phyloP scores from a whole-genome alignment of 2,329 filamentous ascomycete species.

The Cercospora berteroae region DNA sequence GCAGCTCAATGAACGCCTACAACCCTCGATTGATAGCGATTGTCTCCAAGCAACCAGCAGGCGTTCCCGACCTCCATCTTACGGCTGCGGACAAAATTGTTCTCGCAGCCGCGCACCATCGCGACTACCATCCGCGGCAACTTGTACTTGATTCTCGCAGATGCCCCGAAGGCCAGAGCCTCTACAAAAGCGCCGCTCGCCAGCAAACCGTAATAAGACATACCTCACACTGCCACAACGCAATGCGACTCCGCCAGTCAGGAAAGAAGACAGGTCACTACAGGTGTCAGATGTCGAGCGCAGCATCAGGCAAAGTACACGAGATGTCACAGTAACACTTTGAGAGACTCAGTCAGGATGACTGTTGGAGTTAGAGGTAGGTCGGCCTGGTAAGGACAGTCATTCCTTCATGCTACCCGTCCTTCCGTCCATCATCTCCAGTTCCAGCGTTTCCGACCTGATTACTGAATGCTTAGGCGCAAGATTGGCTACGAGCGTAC shows the following conservation, averaged over 20 bases:
- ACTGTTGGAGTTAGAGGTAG: neutral
- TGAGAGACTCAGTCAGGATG: neutral
- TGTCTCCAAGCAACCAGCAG: neutral
- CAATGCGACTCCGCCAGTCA: neutral
- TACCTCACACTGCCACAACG: neutral
- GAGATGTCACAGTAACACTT: neutral
- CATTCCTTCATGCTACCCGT: neutral
- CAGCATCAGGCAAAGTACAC: neutral
- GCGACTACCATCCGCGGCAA: neutral
- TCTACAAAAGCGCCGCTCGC: neutral
- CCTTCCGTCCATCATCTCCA: neutral
- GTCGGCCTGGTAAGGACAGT: neutral
- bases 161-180: neutral
- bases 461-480: neutral
- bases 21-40: neutral
- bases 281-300: neutral
- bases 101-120: neutral
- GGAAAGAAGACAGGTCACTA: neutral
- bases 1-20: too few species aligned
- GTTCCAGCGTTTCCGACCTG: neutral
- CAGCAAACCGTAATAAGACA: neutral
- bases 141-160: neutral
- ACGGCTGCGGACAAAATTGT: neutral
- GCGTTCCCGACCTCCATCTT: neutral
- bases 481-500: neutral